phyloP scores from a whole-genome alignment of 441 rosid species.

The Jatropha podagrica region DNA sequence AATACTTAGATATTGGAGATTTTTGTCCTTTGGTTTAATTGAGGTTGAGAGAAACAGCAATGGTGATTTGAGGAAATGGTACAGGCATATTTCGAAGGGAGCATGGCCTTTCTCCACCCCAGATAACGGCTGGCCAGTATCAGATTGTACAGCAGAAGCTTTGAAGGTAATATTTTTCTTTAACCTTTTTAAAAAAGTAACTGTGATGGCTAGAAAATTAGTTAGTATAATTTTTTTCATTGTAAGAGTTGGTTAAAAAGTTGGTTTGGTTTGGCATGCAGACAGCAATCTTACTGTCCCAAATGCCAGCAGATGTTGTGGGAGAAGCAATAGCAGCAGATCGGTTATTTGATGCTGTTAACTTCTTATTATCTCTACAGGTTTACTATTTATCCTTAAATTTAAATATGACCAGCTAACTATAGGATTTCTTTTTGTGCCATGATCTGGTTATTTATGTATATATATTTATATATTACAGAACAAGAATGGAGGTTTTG shows the following conservation, averaged over 20 bases:
- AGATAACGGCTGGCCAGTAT: conserved; percentile 60
- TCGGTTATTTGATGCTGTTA: conserved; percentile 46
- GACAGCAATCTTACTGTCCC: conserved; percentile 46
- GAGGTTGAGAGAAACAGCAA: conserved; percentile 38
- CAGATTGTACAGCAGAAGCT: conserved; percentile 65
- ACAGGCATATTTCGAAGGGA: conserved; percentile 56
- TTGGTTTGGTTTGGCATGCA: conserved; percentile 13
- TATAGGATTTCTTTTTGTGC: too few species aligned
- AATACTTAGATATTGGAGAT: too few species aligned
- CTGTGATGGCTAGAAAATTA: too few species aligned
- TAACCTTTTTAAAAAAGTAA: too few species aligned
- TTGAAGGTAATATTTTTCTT: conserved; percentile 37
- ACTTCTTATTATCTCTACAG: conserved; percentile 50
- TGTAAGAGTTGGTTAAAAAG: too few species aligned
- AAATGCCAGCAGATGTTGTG: conserved; percentile 35
- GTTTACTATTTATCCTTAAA: too few species aligned
- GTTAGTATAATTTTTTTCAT: too few species aligned
- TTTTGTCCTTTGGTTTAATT: background rate
- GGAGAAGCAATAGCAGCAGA: conserved; percentile 43
- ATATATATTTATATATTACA: conserved; percentile 9
- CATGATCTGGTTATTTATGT: too few species aligned
- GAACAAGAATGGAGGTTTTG: conserved; percentile 69
- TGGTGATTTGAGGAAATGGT: conserved; percentile 37
- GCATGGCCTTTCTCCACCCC: conserved; percentile 78
- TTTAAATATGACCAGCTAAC: too few species aligned